Evolutionary conservation across 108 stramenopile species (phyloP), one percentile per base, ranked within the genome.

Genomic region (Discostella stelligeroides): DNA sequence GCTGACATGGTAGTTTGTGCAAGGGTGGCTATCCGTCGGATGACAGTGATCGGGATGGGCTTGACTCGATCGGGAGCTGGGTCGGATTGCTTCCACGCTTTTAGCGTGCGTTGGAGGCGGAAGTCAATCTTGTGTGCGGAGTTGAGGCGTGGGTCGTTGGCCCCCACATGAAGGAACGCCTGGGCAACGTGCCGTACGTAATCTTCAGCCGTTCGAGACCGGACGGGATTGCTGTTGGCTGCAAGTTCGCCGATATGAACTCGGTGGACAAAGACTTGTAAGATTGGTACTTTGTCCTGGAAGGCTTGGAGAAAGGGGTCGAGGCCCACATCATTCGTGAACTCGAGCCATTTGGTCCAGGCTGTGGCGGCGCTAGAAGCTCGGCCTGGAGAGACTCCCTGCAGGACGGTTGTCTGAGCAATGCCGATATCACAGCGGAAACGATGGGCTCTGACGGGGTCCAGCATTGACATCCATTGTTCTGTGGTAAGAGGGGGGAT

Each of bases 41-140:
- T 53, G 29, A 80, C 55, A 47, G 30, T 42, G 28, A 79, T 68
- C 0, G 81, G 85, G 21, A 87, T 59, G 1, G 86, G 78, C 25
- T 49, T 49, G 18, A 49, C 48, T 20, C 48, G 48, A 20, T 18
- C 6, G 5, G 48, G 81, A 63, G 12, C 68, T 61, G 50, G 81
- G 76, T 49, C 48, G 6, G 15, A 47, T 39, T 39, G 62, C 39
- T 45, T 73, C 64, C 64, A 40, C 56, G 9, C 63, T 15, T 66
- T 66, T 18, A 63, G 0, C 29, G 63, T 75, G 0, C 61, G 0
- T 1, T 24, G 8, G n/a, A n/a, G n/a, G n/a, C n/a, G n/a, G n/a
- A n/a, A n/a, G n/a, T n/a, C n/a, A n/a, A n/a, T n/a, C n/a, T n/a
- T n/a, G n/a, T n/a, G n/a, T n/a, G n/a, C n/a, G n/a, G n/a, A n/a